Evolutionary conservation across 2,329 filamentous ascomycete species (phyloP).

Genomic region (Didymella lethalis): DNA sequence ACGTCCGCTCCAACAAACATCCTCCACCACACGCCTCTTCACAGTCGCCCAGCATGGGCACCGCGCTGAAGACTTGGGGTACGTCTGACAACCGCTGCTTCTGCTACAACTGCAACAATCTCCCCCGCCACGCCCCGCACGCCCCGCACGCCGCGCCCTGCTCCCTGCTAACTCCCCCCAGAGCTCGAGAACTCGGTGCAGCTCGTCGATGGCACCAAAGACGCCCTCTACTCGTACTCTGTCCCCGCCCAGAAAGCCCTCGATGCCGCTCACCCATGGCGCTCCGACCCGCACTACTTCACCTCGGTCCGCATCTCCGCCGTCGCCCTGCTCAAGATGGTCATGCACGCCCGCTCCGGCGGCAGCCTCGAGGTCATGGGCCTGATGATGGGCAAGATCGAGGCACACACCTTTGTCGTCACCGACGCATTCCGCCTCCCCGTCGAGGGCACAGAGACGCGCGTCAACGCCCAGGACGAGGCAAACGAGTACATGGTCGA

Average conservation of each 20-base stretch:
- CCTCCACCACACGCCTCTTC: conserved; percentile 12
- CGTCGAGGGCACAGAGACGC: conserved; percentile 97
- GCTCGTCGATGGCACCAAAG: conserved; percentile 84
- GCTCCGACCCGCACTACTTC: conserved; percentile 82
- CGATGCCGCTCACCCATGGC: conserved; percentile 75
- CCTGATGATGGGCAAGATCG: conserved; percentile 94
- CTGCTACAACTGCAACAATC: not conserved
- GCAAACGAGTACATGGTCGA: conserved; percentile 97
- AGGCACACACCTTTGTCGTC: conserved; percentile 84
- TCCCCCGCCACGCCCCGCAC: conserved; percentile 16
- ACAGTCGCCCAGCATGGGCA: conserved; percentile 38
- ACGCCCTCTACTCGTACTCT: conserved; percentile 90
- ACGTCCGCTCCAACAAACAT: conserved; percentile 18
- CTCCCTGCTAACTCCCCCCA: conserved; percentile 52
- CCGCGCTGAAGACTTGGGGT: conserved; percentile 51
- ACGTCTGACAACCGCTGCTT: conserved; percentile 18
- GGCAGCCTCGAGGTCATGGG: conserved; percentile 96
- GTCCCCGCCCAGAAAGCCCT: conserved; percentile 71
- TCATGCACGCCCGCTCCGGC: conserved; percentile 97
- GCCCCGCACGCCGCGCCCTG: conserved; percentile 11
- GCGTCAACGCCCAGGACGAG: conserved; percentile 94
- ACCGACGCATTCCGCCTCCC: conserved; percentile 94
- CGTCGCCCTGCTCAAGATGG: conserved; percentile 96
- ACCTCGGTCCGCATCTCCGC: conserved; percentile 92
- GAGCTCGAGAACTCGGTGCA: conserved; percentile 85